A percentile compares a stretch with the other conserved stretches of the same genome.
These are phyloP conservation scores for Anastatica hierochuntica DNA, from an alignment of 345 rosid genomes.

Conservation along the genomic window DNA sequence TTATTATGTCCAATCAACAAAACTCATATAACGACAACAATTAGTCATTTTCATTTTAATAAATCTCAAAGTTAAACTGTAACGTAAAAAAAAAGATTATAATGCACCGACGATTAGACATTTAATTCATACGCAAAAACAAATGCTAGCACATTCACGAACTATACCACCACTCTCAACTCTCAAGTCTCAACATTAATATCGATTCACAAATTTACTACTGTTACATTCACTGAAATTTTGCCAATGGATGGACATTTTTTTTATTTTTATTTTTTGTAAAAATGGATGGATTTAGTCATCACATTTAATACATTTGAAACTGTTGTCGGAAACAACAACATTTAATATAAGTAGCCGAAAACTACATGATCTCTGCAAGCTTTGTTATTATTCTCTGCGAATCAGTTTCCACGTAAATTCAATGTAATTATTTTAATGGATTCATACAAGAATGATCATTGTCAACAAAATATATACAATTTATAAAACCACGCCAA, in stretches of 20 bases:
- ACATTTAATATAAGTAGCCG: conserved; percentile 7
- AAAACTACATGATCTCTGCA: conserved; percentile 6
- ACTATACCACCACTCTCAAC: no score
- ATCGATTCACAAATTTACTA: no score
- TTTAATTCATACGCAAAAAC: neutral
- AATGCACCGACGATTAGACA: conserved; percentile 8
- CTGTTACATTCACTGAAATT: no score
- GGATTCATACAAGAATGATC: neutral
- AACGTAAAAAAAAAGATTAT: neutral
- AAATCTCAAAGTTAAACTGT: neutral
- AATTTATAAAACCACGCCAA: no score
- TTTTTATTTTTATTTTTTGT: neutral
- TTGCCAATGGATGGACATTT: no score
- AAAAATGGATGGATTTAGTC: no score
- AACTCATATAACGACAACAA: conserved; percentile 17
- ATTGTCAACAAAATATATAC: neutral
- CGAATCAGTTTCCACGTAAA: neutral
- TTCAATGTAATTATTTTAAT: neutral
- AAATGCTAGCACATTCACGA: no score
- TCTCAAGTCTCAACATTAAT: no score
- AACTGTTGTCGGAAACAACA: conserved; percentile 9
- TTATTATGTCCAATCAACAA: no score
- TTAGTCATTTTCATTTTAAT: conserved; percentile 2
- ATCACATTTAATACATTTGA: no score
- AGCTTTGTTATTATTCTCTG: conserved; percentile 13